Conservation (phyloP, 1,139 yeast species). For the Hemisphaericaspora xylanilytica region DNA sequence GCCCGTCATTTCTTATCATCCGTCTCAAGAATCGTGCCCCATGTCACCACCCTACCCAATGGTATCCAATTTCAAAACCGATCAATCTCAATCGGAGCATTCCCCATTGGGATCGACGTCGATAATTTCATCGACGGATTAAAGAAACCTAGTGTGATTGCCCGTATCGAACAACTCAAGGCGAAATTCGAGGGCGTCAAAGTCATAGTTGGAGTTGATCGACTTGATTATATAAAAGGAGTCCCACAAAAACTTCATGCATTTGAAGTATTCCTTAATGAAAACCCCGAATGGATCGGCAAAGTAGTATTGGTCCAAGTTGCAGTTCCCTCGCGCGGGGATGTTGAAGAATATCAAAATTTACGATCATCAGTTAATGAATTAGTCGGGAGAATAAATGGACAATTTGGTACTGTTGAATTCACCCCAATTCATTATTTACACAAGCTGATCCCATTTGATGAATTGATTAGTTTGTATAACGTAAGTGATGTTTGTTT, state of each 20-base stretch:
- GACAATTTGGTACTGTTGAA: constrained; percentile 93
- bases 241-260: constrained; percentile 97
- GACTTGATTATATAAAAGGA: constrained; percentile 94
- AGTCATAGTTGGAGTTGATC: constrained; percentile 92
- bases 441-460: constrained; percentile 88
- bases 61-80: constrained; percentile 81
- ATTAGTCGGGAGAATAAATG: constrained; percentile 94
- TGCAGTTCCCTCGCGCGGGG: constrained; percentile 97
- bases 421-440: constrained; percentile 96
- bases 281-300: constrained; percentile 98
- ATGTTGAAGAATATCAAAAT: constrained; percentile 96
- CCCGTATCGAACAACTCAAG: constrained; percentile 63
- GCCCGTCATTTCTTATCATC: constrained; percentile 96
- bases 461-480: constrained; percentile 86
- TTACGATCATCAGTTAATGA: constrained; percentile 93
- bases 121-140: constrained; percentile 85
- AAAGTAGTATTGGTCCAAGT: constrained; percentile 94
- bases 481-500: constrained; percentile 85
- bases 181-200: constrained; percentile 66
- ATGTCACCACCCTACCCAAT: constrained; percentile 83
- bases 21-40: constrained; percentile 75
- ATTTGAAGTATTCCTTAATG: constrained; percentile 84
- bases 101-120: constrained; percentile 97
- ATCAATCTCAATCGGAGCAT: constrained; percentile 86
- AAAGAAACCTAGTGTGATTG: constrained; percentile 56